Conservation (phyloP, 2,329 filamentous ascomycete genomes). For the Ophiostoma fasciatum region DNA sequence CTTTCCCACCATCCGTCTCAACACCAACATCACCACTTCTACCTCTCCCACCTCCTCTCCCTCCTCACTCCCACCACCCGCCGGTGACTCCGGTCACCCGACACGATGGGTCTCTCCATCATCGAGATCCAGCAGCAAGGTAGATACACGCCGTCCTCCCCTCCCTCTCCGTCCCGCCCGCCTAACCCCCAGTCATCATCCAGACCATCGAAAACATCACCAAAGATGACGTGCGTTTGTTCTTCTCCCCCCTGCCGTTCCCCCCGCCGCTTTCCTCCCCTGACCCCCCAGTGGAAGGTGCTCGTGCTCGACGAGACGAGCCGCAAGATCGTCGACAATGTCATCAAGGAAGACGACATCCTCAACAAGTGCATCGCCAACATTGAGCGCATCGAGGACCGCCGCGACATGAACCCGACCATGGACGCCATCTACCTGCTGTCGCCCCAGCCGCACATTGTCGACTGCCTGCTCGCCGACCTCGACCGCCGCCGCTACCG, state of each 20-base stretch:
- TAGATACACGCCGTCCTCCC: constrained; percentile 25
- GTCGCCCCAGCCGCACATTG: constrained; percentile 70
- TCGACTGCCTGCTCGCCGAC: constrained; percentile 89
- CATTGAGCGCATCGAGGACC: constrained; percentile 86
- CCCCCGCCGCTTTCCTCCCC: neutral
- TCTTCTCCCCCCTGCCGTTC: neutral
- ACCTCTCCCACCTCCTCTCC: neutral
- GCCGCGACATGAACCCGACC: constrained; percentile 64
- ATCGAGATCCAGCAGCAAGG: constrained; percentile 72
- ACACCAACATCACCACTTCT: no score
- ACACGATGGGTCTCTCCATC: constrained; percentile 68
- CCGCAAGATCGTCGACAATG: constrained; percentile 77
- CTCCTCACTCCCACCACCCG: neutral
- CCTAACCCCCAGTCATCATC: constrained; percentile 47
- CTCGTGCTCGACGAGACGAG: constrained; percentile 76
- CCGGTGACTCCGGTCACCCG: constrained; percentile 1
- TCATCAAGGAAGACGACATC: constrained; percentile 89
- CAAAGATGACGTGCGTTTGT: constrained; percentile 54
- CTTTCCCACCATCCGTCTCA: no score
- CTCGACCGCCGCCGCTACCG: constrained; percentile 74
- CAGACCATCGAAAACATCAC: constrained; percentile 64
- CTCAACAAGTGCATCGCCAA: constrained; percentile 94
- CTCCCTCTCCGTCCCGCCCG: neutral
- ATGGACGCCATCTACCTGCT: constrained; percentile 95
- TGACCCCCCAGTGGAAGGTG: constrained; percentile 70